These are phyloP conservation scores for Penicillium hordei DNA, from an alignment of 2,329 filamentous ascomycete genomes.

Conservation along the genomic window DNA sequence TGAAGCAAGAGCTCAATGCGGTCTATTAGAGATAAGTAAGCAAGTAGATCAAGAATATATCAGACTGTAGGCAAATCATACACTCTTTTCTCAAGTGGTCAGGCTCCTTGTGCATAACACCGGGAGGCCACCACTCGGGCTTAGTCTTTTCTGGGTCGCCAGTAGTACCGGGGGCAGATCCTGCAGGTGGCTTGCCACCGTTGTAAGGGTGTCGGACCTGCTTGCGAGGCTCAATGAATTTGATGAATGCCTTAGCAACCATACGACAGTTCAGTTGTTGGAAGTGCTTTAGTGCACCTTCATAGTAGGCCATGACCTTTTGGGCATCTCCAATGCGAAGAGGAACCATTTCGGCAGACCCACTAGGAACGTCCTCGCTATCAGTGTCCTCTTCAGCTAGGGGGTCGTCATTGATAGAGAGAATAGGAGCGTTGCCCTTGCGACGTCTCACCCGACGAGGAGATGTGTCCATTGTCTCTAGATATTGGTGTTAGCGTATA, in stretches of 20 bases:
- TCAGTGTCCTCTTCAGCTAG: conserved; percentile 25
- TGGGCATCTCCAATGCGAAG: conserved; percentile 42
- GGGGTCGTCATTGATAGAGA: conserved; percentile 19
- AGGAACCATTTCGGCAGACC: conserved; percentile 29
- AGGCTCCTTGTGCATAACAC: conserved; percentile 50
- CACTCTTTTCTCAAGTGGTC: conserved; percentile 50
- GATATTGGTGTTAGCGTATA: conserved; percentile 2
- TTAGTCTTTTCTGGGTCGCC: conserved; percentile 47
- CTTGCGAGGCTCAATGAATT: conserved; percentile 49
- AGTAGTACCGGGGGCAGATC: conserved; percentile 38
- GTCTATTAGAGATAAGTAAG: conserved; percentile 23
- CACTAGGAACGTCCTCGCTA: conserved; percentile 24
- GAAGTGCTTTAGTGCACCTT: conserved; percentile 43
- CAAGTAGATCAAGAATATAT: not conserved
- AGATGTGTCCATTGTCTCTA: conserved; percentile 19
- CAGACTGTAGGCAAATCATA: conserved; percentile 29
- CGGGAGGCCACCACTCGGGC: conserved; percentile 47
- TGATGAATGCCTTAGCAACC: conserved; percentile 50
- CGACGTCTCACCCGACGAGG: conserved; percentile 34
- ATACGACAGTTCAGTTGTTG: conserved; percentile 49
- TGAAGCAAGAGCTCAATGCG: conserved; percentile 42
- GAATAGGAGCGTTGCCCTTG: conserved; percentile 22
- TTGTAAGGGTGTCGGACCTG: conserved; percentile 52
- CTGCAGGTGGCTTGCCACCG: conserved; percentile 40
- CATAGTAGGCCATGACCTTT: conserved; percentile 43